Conservation (phyloP, 179 eudicot species). For the Spergularia azorica region DNA sequence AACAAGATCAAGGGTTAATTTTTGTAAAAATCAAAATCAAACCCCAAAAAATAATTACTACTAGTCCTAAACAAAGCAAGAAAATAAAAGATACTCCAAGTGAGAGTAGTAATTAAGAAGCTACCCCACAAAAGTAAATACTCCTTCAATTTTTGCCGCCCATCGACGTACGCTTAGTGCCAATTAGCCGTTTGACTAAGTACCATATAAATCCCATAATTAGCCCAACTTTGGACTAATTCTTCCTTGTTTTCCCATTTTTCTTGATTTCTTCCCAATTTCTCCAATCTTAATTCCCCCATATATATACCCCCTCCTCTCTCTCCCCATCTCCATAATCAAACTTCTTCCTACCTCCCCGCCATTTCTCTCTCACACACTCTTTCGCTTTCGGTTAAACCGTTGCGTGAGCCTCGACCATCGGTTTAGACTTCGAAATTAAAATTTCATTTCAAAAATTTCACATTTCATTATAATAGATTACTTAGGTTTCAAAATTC, state of each 20-base stretch:
- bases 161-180: constrained; percentile 26
- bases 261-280: neutral
- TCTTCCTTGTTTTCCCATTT: neutral
- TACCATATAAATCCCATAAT: neutral
- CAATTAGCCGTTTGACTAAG: constrained; percentile 14
- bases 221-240: neutral
- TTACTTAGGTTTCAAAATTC: neutral
- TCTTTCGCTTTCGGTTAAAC: neutral
- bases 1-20: too few species aligned
- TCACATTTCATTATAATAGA: neutral
- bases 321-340: constrained; percentile 7
- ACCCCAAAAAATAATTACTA: too few species aligned
- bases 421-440: too few species aligned
- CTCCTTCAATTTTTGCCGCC: constrained; percentile 14
- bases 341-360: constrained; percentile 26
- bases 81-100: too few species aligned
- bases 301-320: neutral
- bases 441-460: neutral
- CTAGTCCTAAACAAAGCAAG: too few species aligned
- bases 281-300: neutral
- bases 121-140: neutral
- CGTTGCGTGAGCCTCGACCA: neutral
- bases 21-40: too few species aligned
- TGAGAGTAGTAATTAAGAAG: too few species aligned
- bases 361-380: constrained; percentile 14